A percentile compares a stretch with the other conserved stretches of the same genome.
These are phyloP conservation scores for Haplosporangium sp. DNA, from an alignment of 371 early-diverging fungal genomes.

Conservation along the genomic window DNA sequence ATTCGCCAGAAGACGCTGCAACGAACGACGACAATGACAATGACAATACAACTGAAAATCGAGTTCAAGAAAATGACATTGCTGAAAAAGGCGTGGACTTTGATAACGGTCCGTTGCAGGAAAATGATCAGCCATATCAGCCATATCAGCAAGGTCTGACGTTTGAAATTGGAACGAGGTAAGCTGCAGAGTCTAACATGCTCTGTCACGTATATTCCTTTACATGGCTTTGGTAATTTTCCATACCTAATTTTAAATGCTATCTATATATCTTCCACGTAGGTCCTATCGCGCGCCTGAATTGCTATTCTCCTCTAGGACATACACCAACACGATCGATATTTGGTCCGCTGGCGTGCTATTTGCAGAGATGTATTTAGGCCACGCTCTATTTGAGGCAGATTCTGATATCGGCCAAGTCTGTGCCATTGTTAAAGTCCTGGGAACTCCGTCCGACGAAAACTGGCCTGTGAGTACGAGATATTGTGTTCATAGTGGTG, in stretches of 20 bases:
- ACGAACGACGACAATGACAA: not conserved
- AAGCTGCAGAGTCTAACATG: not conserved
- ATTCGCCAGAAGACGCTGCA: not conserved
- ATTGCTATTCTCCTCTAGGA: conserved; percentile 61
- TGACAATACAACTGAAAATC: not conserved
- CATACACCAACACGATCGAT: conserved; percentile 49
- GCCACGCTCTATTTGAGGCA: conserved; percentile 70
- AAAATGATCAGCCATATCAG: not conserved
- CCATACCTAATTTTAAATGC: not conserved
- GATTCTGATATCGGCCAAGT: conserved; percentile 71
- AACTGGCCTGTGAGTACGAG: conserved; percentile 54
- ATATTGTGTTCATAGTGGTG: too few species aligned
- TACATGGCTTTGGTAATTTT: not conserved
- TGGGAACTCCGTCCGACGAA: conserved; percentile 60
- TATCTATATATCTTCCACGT: not conserved
- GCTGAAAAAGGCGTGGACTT: conserved; percentile 21
- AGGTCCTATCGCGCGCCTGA: conserved; percentile 73
- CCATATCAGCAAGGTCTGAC: conserved; percentile 46
- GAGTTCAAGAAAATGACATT: not conserved
- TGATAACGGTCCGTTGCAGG: too few species aligned
- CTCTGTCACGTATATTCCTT: not conserved
- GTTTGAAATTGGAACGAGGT: conserved; percentile 63
- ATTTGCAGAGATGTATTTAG: conserved; percentile 61
- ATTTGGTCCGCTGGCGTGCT: conserved; percentile 54
- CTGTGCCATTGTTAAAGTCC: conserved; percentile 64